Conservation (phyloP, 768 basidiomycete genomes). For the Trametes elegans region DNA sequence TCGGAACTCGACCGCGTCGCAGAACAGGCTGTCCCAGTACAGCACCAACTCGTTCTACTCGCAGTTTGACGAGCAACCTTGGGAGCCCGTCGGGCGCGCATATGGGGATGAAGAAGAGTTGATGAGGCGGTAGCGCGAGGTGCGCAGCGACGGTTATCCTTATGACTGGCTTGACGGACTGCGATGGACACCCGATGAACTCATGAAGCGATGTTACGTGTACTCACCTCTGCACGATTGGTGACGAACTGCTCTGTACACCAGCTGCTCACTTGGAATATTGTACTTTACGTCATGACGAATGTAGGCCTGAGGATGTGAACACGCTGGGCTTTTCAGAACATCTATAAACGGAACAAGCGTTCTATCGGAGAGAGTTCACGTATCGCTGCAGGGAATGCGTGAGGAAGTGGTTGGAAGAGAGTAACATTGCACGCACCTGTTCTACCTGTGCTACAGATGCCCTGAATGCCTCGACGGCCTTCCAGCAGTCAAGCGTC, state of each 20-base stretch:
- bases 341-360: background rate
- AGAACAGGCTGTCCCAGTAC: conserved; percentile 31
- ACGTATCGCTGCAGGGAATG: conserved; percentile 53
- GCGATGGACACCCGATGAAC: conserved; percentile 15
- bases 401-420: background rate
- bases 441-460: conserved; percentile 69
- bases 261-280: background rate
- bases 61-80: conserved; percentile 18
- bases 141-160: conserved; percentile 10
- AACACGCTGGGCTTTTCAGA: background rate
- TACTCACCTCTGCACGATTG: conserved; percentile 10
- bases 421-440: conserved; percentile 37
- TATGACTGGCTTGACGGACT: conserved; percentile 12
- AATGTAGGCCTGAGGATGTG: background rate
- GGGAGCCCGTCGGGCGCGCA: conserved; percentile 27
- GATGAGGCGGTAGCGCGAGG: background rate
- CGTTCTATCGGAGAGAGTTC: conserved; percentile 43
- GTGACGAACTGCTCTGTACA: conserved; percentile 11
- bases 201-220: conserved; percentile 1
- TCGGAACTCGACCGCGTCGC: conserved; percentile 14
- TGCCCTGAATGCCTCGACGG: conserved; percentile 67
- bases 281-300: conserved; percentile 2
- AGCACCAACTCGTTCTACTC: conserved; percentile 29
- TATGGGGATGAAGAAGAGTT: conserved; percentile 28
- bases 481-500: conserved; percentile 71